Percentiles rank a stretch among this genome's conserved stretches.
Conservation (phyloP, 768 basidiomycete species). For the Termitomyces bulborhizus region DNA sequence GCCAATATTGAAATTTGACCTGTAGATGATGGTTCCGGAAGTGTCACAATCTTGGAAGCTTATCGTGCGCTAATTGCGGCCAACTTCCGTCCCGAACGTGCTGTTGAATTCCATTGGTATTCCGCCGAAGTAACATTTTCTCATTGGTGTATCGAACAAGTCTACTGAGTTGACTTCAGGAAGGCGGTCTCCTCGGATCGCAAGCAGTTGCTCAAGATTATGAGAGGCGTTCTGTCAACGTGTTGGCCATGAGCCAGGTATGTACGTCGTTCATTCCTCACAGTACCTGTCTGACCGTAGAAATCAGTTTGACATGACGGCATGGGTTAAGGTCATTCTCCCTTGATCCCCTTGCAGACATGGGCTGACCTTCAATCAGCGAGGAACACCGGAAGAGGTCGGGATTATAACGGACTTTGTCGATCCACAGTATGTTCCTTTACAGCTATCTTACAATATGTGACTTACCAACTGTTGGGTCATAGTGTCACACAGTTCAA, state of each 20-base stretch:
- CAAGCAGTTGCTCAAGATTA: constrained; percentile 85
- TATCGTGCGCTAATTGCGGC: constrained; percentile 66
- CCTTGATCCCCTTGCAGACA: constrained; percentile 1
- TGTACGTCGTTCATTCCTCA: constrained; percentile 6
- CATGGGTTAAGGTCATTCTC: constrained; percentile 77
- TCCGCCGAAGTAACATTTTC: constrained; percentile 56
- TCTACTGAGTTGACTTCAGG: constrained; percentile 35
- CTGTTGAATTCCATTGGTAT: constrained; percentile 83
- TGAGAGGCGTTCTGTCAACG: constrained; percentile 52
- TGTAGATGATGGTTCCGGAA: constrained; percentile 71
- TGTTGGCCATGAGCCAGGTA: constrained; percentile 83
- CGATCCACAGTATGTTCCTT: constrained; percentile 44
- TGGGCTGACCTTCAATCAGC: constrained; percentile 25
- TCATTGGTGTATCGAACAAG: constrained; percentile 7
- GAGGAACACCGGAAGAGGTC: constrained; percentile 70
- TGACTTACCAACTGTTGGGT: constrained; percentile 9
- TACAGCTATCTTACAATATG: constrained; percentile 1
- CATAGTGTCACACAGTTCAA: constrained; percentile 75
- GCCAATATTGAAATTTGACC: constrained; percentile 19
- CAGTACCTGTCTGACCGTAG: constrained; percentile 10
- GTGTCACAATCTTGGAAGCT: constrained; percentile 74
- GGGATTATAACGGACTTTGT: constrained; percentile 84
- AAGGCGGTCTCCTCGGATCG: constrained; percentile 81
- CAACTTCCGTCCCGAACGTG: constrained; percentile 58
- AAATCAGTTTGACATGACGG: constrained; percentile 82